These are phyloP conservation scores for Kodamaea laetipori DNA, from an alignment of 805 yeast genomes.

Conservation along the genomic window DNA sequence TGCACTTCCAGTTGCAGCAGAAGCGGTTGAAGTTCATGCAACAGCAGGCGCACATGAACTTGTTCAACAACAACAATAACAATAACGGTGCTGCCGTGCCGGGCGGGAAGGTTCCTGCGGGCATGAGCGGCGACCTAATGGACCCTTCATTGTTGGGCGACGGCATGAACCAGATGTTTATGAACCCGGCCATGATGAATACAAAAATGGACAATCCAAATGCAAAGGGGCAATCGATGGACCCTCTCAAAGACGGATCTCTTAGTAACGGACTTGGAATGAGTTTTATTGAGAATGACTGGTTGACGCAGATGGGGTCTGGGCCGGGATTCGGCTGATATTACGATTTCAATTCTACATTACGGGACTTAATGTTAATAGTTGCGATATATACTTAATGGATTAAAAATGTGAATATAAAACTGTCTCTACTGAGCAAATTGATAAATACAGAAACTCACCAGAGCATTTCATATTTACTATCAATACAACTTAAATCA, in stretches of 20 bases:
- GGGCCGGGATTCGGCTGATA: constrained; percentile 32
- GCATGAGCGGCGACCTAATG: constrained; percentile 7
- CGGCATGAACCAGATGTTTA: constrained; percentile 13
- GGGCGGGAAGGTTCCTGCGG: constrained; percentile 2
- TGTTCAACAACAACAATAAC: constrained; percentile 10
- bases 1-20: constrained; percentile 22
- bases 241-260: constrained; percentile 9
- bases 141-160: constrained; percentile 8
- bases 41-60: constrained; percentile 15
- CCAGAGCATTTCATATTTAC: no score
- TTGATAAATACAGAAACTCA: no score
- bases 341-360: constrained; percentile 3
- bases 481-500: no score
- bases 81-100: constrained; percentile 7
- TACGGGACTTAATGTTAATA: background rate
- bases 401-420: no score
- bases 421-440: no score
- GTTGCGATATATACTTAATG: no score
- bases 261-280: constrained; percentile 11
- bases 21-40: constrained; percentile 21
- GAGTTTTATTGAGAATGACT: constrained; percentile 23
- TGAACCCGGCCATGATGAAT: constrained; percentile 13
- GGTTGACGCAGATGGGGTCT: constrained; percentile 36
- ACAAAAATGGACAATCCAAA: constrained; percentile 9
- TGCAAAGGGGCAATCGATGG: constrained; percentile 9